Evolutionary conservation across 2,329 filamentous ascomycete genomes (phyloP).

Genomic region (Cercospora nicotianae): DNA sequence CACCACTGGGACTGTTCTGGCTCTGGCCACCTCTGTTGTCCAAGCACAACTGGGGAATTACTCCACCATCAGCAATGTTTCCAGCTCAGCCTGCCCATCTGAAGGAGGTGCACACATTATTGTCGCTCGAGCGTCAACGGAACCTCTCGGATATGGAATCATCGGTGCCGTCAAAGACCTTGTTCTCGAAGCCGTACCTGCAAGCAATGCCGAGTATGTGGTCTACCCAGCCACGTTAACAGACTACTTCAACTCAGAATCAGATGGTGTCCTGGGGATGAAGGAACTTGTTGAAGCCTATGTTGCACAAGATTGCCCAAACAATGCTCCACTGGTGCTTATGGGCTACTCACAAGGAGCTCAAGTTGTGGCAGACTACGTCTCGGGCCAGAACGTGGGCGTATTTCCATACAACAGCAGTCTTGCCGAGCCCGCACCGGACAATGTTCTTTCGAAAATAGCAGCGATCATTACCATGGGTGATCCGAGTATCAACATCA

Average conservation of each 20-base stretch:
- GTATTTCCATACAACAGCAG: conserved; percentile 20
- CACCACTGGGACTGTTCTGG: neutral
- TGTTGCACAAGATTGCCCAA: conserved; percentile 21
- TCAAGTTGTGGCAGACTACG: conserved; percentile 23
- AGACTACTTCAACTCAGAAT: conserved; percentile 26
- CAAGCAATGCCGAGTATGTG: conserved; percentile 23
- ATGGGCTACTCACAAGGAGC: conserved; percentile 32
- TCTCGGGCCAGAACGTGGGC: conserved; percentile 22
- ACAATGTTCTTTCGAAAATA: conserved; percentile 11
- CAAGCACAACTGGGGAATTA: conserved; percentile 7
- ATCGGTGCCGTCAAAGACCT: conserved; percentile 24
- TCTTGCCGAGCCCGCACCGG: conserved; percentile 17
- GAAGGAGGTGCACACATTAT: conserved; percentile 25
- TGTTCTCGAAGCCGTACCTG: conserved; percentile 15
- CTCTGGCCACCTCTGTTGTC: neutral
- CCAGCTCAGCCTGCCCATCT: conserved; percentile 21
- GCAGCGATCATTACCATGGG: conserved; percentile 26
- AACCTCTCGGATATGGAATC: conserved; percentile 23
- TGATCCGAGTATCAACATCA: conserved; percentile 22
- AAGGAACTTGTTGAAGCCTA: conserved; percentile 18
- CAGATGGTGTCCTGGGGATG: conserved; percentile 21
- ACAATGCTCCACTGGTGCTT: conserved; percentile 19
- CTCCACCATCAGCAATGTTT: conserved; percentile 19
- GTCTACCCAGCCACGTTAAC: conserved; percentile 25
- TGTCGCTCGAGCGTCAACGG: conserved; percentile 25